Evolutionary conservation across 1,284 basidiomycete genomes (phyloP).

Genomic region (Marasmius fiardii): DNA sequence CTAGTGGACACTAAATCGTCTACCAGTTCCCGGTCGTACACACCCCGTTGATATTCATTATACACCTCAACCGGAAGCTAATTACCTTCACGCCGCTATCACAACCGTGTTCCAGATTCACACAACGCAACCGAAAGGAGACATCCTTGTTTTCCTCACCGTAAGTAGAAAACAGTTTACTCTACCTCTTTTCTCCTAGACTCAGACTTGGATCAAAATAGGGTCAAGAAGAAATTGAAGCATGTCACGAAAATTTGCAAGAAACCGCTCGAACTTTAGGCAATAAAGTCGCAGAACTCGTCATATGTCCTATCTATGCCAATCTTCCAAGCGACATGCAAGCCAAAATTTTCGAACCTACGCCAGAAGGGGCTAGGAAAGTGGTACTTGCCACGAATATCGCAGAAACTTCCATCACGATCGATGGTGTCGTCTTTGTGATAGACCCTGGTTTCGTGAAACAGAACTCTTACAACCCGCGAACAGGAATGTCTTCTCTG

Average conservation of each 20-base stretch:
- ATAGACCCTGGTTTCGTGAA: constrained; percentile 98
- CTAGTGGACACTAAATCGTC: constrained; percentile 1
- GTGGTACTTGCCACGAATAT: constrained; percentile 99
- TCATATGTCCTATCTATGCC: constrained; percentile 97
- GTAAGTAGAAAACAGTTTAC: constrained; percentile 42
- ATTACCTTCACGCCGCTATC: constrained; percentile 97
- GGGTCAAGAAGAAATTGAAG: constrained; percentile 99
- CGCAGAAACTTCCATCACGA: constrained; percentile 97
- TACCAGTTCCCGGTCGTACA: constrained; percentile 87
- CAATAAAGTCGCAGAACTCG: constrained; percentile 93
- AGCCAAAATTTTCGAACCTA: constrained; percentile 98
- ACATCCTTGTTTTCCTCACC: constrained; percentile 96
- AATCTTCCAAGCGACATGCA: constrained; percentile 99
- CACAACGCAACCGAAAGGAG: constrained; percentile 97
- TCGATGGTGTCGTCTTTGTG: constrained; percentile 96
- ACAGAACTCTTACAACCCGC: constrained; percentile 95
- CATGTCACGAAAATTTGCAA: constrained; percentile 91
- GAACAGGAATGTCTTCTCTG: constrained; percentile 94
- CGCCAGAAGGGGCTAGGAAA: constrained; percentile 93
- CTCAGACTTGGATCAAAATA: constrained; percentile 26
- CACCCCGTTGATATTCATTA: constrained; percentile 99
- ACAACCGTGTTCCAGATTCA: constrained; percentile 99
- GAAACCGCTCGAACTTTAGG: constrained; percentile 94
- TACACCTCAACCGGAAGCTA: constrained; percentile 96
- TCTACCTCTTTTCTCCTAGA: neutral